phyloP scores from a whole-genome alignment of 108 stramenopile genomes.

The Nitzschia sp. region DNA sequence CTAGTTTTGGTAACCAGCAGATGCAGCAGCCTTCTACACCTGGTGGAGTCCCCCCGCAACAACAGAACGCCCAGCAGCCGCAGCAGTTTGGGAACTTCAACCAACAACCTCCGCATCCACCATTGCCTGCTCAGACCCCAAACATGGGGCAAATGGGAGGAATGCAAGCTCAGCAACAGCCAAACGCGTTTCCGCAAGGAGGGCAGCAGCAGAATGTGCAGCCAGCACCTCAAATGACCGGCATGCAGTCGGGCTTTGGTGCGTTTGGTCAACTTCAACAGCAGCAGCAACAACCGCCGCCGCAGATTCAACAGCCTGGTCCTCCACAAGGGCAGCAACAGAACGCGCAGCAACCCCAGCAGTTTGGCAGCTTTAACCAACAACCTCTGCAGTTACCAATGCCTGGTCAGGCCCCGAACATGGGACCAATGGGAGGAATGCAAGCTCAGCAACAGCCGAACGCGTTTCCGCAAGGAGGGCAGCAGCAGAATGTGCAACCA shows the following conservation, averaged over 20 bases:
- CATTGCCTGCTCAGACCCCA: constrained; percentile 22
- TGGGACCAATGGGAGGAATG: constrained; percentile 3
- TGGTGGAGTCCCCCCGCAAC: constrained; percentile 25
- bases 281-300: constrained; percentile 26
- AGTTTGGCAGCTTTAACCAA: constrained; percentile 22
- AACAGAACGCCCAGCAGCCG: constrained; percentile 25
- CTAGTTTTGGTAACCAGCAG: constrained; percentile 10
- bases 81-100: constrained; percentile 28
- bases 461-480: neutral
- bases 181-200: constrained; percentile 17
- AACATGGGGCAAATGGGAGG: no score
- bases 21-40: constrained; percentile 4
- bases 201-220: constrained; percentile 16
- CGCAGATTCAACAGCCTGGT: constrained; percentile 7
- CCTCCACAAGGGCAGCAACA: constrained; percentile 28
- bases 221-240: neutral
- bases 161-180: constrained; percentile 14
- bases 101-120: constrained; percentile 16
- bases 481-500: constrained; percentile 8
- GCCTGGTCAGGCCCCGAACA: neutral
- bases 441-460: constrained; percentile 14
- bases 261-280: constrained; percentile 17
- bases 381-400: constrained; percentile 29
- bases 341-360: constrained; percentile 20
- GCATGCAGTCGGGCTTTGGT: neutral